These are phyloP conservation scores for Casuarina cunninghamiana DNA, from an alignment of 306 rosid species.

Conservation along the genomic window DNA sequence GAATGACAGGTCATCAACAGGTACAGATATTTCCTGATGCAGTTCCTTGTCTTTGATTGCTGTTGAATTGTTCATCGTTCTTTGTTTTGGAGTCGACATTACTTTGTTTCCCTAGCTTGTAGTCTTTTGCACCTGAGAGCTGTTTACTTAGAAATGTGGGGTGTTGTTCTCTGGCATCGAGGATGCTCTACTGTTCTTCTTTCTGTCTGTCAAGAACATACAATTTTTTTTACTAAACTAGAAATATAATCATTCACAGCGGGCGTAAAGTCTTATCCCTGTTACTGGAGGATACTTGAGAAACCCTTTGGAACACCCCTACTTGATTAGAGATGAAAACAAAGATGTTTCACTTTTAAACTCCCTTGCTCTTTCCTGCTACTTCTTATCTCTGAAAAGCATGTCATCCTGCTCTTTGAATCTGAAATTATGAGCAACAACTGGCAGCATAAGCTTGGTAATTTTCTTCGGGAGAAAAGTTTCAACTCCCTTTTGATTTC, in stretches of 20 bases:
- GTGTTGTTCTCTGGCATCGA: constrained; percentile 1
- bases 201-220: constrained; percentile 8
- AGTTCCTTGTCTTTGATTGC: background rate
- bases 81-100: constrained; percentile 19
- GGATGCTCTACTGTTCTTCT: background rate
- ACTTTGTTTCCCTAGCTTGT: constrained; percentile 5
- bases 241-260: constrained; percentile 5
- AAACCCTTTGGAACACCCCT: background rate
- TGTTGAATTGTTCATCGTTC: constrained; percentile 9
- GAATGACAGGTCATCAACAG: constrained; percentile 97
- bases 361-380: background rate
- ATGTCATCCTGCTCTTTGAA: background rate
- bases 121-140: constrained; percentile 10
- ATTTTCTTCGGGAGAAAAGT: background rate
- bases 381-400: background rate
- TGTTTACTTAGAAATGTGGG: constrained; percentile 2
- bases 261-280: constrained; percentile 2
- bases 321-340: background rate
- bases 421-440: background rate
- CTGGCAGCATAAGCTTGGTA: background rate
- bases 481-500: background rate
- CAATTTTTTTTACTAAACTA: constrained; percentile 19
- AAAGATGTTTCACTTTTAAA: background rate
- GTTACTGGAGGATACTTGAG: background rate
- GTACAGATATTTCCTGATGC: constrained; percentile 33